Evolutionary conservation across 352 stramenopile species (phyloP), one percentile per base, ranked within the genome.

Genomic region (Phytophthora litchii): DNA sequence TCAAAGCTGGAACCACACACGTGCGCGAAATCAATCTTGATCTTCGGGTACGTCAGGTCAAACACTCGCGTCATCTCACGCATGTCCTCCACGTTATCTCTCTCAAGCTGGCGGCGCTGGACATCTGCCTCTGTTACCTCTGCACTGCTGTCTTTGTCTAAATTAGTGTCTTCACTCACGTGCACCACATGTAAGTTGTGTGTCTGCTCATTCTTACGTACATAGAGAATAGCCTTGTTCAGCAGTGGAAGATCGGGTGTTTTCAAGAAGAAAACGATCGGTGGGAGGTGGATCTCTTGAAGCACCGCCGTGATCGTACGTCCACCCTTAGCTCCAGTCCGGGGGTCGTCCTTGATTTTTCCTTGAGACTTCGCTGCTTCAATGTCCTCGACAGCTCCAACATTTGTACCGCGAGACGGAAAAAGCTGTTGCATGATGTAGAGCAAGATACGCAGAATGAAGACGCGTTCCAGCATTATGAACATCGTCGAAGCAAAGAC

Each of bases 191-290:
- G 78, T 27, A 98, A 73, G 48, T 92, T 94, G 72, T 96, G 86
- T 25, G 91, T 97, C 58, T 97, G 88, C 40, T 95, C 86, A 67
- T 98, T 98, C 44, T 89, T 79, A 20, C 85, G 84, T 37, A 98
- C 91, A 61, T 98, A 98, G 3, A 98, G 67, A 48, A 98, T 92
- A 2, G 92, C 92, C 64, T 98, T 98, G 74, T 98, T 98, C 32
- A 98, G 68, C 32, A 97, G 54, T 31, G 91, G 77, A 4, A 97
- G 63, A 58, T 97, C 77, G 3, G 89, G 81, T 3, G 73, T 57
- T 73, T 98, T 98, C 70, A 80, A 76, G 61, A 97, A 98, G 67
- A 97, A 98, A 0, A 98, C 70, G 47, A 97, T 95, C 1, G 91
- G 89, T 20, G 86, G 76, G 11, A 89, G 53, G 58, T 96, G 78